These are phyloP conservation scores for Hawksworthiomyces lignivorus DNA, from an alignment of 2,329 filamentous ascomycete species.

Conservation along the genomic window DNA sequence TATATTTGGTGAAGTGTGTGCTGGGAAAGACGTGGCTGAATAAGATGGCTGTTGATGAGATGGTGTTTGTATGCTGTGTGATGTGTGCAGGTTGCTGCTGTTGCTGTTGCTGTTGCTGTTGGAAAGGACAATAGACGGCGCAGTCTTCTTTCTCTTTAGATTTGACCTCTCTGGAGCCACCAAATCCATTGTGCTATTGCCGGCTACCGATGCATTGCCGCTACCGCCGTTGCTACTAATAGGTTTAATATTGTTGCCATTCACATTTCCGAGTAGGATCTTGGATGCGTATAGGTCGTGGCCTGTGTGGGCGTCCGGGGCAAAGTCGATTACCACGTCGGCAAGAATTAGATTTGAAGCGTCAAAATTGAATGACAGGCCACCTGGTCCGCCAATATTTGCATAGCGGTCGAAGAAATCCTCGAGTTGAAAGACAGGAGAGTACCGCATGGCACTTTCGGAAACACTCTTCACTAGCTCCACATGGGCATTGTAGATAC, in stretches of 20 bases:
- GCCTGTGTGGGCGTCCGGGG: constrained; percentile 46
- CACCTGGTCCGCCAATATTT: constrained; percentile 48
- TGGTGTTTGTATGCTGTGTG: constrained; percentile 21
- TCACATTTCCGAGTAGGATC: constrained; percentile 9
- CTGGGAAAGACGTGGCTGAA: neutral
- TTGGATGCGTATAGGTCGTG: constrained; percentile 39
- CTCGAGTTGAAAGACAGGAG: constrained; percentile 74
- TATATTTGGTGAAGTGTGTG: neutral
- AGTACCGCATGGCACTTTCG: constrained; percentile 63
- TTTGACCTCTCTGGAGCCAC: constrained; percentile 26
- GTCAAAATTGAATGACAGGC: constrained; percentile 58
- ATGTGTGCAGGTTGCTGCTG: constrained; percentile 16
- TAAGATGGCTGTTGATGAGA: constrained; percentile 13
- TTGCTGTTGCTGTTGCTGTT: constrained; percentile 23
- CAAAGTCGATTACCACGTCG: constrained; percentile 56
- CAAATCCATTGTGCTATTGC: neutral
- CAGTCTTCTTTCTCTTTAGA: constrained; percentile 43
- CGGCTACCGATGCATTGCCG: neutral
- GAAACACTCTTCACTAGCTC: constrained; percentile 69
- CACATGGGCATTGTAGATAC: constrained; percentile 68
- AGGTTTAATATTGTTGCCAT: constrained; percentile 8
- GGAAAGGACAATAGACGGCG: constrained; percentile 23
- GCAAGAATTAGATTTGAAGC: constrained; percentile 65
- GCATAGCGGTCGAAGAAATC: constrained; percentile 80
- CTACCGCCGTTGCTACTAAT: neutral